A percentile compares a stretch with the other conserved stretches of the same genome.
Evolutionary conservation across 768 basidiomycete species (phyloP).

Genomic region (Boletus huronensis): DNA sequence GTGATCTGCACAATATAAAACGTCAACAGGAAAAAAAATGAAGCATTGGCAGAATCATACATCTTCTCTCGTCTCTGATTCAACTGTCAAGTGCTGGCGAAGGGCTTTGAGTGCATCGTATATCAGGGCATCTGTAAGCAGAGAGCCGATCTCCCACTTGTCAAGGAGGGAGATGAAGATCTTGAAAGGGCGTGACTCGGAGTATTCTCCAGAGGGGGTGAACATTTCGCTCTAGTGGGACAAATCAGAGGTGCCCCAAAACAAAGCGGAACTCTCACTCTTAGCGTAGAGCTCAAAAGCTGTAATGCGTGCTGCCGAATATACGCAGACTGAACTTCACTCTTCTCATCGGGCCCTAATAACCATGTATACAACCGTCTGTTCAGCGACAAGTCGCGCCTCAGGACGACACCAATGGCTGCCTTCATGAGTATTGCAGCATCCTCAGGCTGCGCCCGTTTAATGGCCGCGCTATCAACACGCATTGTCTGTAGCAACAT

Average conservation of each 20-base stretch:
- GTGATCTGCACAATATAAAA: constrained; percentile 44
- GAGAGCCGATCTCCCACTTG: constrained; percentile 93
- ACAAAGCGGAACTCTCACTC: constrained; percentile 39
- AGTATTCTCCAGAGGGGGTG: constrained; percentile 64
- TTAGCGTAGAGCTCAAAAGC: constrained; percentile 65
- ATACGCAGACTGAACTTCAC: constrained; percentile 70
- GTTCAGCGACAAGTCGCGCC: constrained; percentile 90
- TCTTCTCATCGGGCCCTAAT: constrained; percentile 75
- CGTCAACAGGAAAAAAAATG: not conserved
- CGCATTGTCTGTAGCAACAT: constrained; percentile 74
- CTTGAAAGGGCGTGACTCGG: constrained; percentile 87
- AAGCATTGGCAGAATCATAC: constrained; percentile 36
- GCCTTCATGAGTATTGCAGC: constrained; percentile 81
- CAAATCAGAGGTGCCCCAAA: constrained; percentile 11
- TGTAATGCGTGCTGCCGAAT: constrained; percentile 69
- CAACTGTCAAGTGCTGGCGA: constrained; percentile 49
- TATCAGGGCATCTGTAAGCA: constrained; percentile 72
- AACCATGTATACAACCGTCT: constrained; percentile 93
- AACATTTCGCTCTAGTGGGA: constrained; percentile 68
- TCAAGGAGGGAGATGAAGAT: constrained; percentile 93
- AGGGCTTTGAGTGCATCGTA: constrained; percentile 79
- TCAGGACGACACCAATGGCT: constrained; percentile 83
- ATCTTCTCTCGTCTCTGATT: constrained; percentile 56
- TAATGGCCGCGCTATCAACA: constrained; percentile 68
- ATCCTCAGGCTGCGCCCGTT: constrained; percentile 68